Conservation (phyloP, 2,329 filamentous ascomycete genomes). For the Pseudogymnoascus pannorum region DNA sequence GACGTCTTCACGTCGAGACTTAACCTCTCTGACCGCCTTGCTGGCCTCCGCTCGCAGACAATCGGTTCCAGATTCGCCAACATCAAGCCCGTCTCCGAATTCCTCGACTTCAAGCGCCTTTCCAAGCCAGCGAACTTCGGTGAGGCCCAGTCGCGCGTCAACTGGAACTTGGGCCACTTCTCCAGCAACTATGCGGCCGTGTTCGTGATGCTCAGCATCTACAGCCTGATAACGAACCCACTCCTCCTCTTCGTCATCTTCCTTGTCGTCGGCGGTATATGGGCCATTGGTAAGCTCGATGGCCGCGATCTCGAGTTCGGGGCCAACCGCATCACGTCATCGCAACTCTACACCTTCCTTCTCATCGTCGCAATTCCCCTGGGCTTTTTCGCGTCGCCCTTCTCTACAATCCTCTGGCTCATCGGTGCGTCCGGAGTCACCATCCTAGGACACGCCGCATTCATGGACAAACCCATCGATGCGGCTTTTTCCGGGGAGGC, state of each 20-base stretch:
- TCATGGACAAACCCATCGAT: slow-evolving; percentile 99
- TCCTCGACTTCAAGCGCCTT: slow-evolving; percentile 90
- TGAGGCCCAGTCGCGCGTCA: slow-evolving; percentile 85
- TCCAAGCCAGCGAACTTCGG: slow-evolving; percentile 89
- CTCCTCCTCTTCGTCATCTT: slow-evolving; percentile 86
- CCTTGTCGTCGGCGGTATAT: slow-evolving; percentile 79
- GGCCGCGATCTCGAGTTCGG: slow-evolving; percentile 85
- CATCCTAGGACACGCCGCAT: slow-evolving; percentile 87
- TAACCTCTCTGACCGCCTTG: slow-evolving; percentile 78
- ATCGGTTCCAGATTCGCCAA: slow-evolving; percentile 82
- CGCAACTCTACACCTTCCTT: slow-evolving; percentile 88
- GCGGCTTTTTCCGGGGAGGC: slow-evolving; percentile 99
- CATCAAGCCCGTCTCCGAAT: slow-evolving; percentile 83
- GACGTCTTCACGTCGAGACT: slow-evolving; percentile 86
- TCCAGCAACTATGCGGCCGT: slow-evolving; percentile 96
- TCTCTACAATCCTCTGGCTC: slow-evolving; percentile 85
- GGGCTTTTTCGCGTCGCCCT: slow-evolving; percentile 75
- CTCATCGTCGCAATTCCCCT: slow-evolving; percentile 77
- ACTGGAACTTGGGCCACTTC: slow-evolving; percentile 96
- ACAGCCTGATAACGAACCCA: slow-evolving; percentile 84
- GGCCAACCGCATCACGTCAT: slow-evolving; percentile 72
- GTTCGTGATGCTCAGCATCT: slow-evolving; percentile 92
- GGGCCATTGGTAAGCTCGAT: slow-evolving; percentile 81
- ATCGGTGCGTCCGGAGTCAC: slow-evolving; percentile 91
- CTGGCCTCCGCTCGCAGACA: slow-evolving; percentile 71